Conservation (phyloP, 495 filamentous ascomycete genomes). For the Talaromyces nanjingensis region DNA sequence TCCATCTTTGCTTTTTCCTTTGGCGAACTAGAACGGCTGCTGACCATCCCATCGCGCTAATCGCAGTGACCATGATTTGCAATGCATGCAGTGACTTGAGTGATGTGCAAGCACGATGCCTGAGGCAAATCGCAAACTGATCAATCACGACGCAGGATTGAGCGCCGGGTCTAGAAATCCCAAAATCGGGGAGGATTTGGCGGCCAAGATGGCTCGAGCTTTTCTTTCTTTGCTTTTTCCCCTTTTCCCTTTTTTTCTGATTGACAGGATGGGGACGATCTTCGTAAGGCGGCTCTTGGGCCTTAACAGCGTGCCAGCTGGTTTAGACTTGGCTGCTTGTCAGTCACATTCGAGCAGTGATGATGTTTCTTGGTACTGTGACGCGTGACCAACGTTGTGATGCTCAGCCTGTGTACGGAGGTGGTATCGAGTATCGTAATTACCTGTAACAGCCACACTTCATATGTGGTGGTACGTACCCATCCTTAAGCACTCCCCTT, state of each 20-base stretch:
- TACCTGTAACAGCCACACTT: background rate
- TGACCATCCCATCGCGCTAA: background rate
- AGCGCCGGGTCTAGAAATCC: background rate
- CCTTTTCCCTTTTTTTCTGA: background rate
- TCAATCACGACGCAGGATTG: background rate
- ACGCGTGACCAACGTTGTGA: background rate
- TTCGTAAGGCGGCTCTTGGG: background rate
- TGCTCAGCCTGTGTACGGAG: background rate
- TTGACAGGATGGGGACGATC: background rate
- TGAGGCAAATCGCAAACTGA: background rate
- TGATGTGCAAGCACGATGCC: background rate
- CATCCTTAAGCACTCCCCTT: background rate
- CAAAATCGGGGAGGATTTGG: background rate
- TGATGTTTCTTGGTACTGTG: background rate
- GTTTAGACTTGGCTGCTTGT: background rate
- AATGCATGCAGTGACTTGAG: background rate
- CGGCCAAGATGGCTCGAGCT: background rate
- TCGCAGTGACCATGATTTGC: background rate
- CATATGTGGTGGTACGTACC: background rate
- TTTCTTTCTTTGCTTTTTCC: constrained; percentile 2
- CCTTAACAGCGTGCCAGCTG: background rate
- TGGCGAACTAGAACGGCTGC: background rate
- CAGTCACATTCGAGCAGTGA: background rate
- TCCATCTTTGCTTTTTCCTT: background rate
- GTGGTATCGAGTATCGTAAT: background rate